Base-by-base conservation (phyloP, 2,329 filamentous ascomycete genomes). In the Ilyonectria sp. region DNA sequence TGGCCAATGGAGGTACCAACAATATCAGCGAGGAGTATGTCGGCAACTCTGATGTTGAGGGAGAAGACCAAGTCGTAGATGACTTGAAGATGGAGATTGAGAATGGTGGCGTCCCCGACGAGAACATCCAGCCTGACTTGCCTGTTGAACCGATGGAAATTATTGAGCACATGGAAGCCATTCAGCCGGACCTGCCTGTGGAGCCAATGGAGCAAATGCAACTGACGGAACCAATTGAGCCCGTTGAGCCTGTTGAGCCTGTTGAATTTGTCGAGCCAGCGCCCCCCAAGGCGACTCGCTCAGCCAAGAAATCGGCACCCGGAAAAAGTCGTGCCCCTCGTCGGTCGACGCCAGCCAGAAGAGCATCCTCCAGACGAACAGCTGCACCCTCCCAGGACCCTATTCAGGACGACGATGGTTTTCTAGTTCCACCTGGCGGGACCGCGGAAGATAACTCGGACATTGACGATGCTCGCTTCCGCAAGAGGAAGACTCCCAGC, bases 81-180 rank as follows among this genome's bases (percentile, higher is more conserved):
- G 70, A 71, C 19, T 31, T 60, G 4, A 60, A 62, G 35, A 63
- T 54, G 47, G 46, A 73, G 11, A 65, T 52, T 3, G 71, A 68
- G 15, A 55, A 56, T 44, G 69, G 72, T 17, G 71, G 54, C 10
- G 50, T 65, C 19, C 60, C 60, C 23, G 71, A 72, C 29, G 74
- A 74, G 29, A 69, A 77, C 31, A 76, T 76, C 26, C 64, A 76
- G 5, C 73, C 72, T 8, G 71, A 73, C 29, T 49, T 76, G 47
- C 72, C 74, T 7, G 52, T 76, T 31, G 78, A 78, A n/a, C 74
- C 80, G 19, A 80, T 82, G 49, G 80, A 68, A 19, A 54, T 69
- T 4, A 54, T 63, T 8, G 55, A 56, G 54, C 63, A 49, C 53
- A 19, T 62, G 13, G 71, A 74, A 44, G 65, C 70, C 43, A 68